Percentiles rank a stretch among this genome's conserved stretches.
Conservation (phyloP, 2,329 filamentous ascomycete species). For the Talaromyces sp. region DNA sequence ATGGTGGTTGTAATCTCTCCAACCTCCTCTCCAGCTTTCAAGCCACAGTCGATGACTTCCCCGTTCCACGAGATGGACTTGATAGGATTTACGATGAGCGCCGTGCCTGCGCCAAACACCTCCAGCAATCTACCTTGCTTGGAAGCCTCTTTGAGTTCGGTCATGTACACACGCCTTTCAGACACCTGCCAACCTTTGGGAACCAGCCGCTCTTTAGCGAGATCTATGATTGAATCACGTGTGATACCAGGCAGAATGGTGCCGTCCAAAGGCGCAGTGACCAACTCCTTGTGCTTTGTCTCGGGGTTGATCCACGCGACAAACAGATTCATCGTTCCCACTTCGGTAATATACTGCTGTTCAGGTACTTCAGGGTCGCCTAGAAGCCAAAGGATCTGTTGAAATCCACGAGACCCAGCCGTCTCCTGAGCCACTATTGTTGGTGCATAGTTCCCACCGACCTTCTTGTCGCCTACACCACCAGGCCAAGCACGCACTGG, state of each 20-base stretch:
- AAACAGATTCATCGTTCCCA: slow-evolving; percentile 99
- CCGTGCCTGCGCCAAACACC: slow-evolving; percentile 90
- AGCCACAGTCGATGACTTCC: slow-evolving; percentile 74
- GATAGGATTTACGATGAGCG: slow-evolving; percentile 88
- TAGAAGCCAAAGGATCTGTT: slow-evolving; percentile 98
- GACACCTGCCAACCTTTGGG: slow-evolving; percentile 83
- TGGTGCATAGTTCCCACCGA: slow-evolving; percentile 96
- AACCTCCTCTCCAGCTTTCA: slow-evolving; percentile 77
- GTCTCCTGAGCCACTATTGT: slow-evolving; percentile 93
- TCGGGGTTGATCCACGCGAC: slow-evolving; percentile 77
- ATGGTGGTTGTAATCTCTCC: slow-evolving; percentile 80
- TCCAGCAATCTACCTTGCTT: slow-evolving; percentile 85
- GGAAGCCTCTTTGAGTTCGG: slow-evolving; percentile 74
- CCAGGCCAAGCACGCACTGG: slow-evolving; percentile 97
- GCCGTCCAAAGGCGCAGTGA: slow-evolving; percentile 91
- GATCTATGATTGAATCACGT: slow-evolving; percentile 79
- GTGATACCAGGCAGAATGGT: slow-evolving; percentile 96
- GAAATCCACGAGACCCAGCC: slow-evolving; percentile 85
- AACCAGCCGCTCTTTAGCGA: slow-evolving; percentile 77
- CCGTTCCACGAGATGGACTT: slow-evolving; percentile 87
- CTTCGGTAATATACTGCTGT: slow-evolving; percentile 93
- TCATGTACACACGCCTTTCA: slow-evolving; percentile 91
- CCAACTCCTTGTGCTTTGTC: slow-evolving; percentile 83
- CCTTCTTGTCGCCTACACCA: slow-evolving; percentile 95
- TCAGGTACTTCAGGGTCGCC: slow-evolving; percentile 53